Base-by-base conservation (phyloP, 2,329 filamentous ascomycete genomes). In the Hypoxylon sp. region DNA sequence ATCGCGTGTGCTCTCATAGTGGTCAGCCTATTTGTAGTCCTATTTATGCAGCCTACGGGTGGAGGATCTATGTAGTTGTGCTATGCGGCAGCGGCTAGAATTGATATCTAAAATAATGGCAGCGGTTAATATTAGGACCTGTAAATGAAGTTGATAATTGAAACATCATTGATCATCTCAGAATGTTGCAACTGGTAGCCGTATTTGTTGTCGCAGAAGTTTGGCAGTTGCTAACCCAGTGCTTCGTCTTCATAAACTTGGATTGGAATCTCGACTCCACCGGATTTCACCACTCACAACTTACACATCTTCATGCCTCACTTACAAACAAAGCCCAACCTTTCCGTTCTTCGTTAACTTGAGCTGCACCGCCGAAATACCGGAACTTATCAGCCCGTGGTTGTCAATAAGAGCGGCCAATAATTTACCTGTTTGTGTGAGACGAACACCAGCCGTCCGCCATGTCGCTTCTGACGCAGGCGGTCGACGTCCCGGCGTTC, bases 401-500 rank as follows among this genome's bases (percentile, higher is more conserved):
- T 42, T 26, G 11, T n/a, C n/a, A 8, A 51, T 24, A n/a, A 61
- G 1, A 20, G 20, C 18, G 9, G 11, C n/a, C n/a, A 14, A 40
- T 36, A n/a, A 12, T n/a, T 16, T 4, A 30, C n/a, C 36, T 12
- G 16, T 5, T 9, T n/a, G 12, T 28, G 36, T 61, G 45, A 38
- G 33, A 36, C 30, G 50, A 55, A n/a, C 9, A 45, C 36, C 9
- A 9, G 2, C 44, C 18, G 5, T 9, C 42, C 18, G 72, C 53
- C n/a, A 73, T 74, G 83, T 82, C 81, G 60, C 79, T 42, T 65
- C 74, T 51, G 74, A 72, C 67, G 70, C 58, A 79, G 74, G 80
- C 83, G n/a, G 74, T 88, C 66, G 86, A 91, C 74, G 85, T 94
- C 63, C 80, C 88, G 48, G 79, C 85, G 48, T 96, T 96, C 78